These are phyloP conservation scores for Penicillium capsulatum DNA, from an alignment of 2,329 filamentous ascomycete genomes.

Conservation along the genomic window DNA sequence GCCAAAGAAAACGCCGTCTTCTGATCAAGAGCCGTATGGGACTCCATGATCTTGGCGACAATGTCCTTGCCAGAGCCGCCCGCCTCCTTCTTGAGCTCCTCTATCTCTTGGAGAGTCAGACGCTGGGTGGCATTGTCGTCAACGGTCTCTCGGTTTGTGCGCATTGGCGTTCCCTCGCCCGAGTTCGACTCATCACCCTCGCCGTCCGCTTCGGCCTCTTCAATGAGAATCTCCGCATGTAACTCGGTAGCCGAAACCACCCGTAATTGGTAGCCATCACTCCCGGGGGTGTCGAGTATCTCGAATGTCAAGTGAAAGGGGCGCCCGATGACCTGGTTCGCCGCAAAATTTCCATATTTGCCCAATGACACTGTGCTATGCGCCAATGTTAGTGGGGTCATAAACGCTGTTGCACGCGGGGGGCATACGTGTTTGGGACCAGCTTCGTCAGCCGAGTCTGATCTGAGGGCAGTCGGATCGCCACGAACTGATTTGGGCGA, in stretches of 20 bases:
- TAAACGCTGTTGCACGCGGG: conserved; percentile 1
- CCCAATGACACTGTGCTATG: conserved; percentile 76
- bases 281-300: conserved; percentile 65
- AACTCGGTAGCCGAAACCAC: conserved; percentile 77
- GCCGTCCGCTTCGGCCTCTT: conserved; percentile 40
- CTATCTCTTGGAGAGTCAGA: conserved; percentile 67
- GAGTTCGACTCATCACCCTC: conserved; percentile 35
- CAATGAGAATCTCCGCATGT: conserved; percentile 69
- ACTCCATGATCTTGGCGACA: conserved; percentile 86
- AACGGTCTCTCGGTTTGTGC: conserved; percentile 60
- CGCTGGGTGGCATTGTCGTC: conserved; percentile 68
- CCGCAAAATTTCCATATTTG: conserved; percentile 87
- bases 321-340: conserved; percentile 84
- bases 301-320: conserved; percentile 92
- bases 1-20: conserved; percentile 92
- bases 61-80: conserved; percentile 79
- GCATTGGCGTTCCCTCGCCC: conserved; percentile 47
- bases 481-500: conserved; percentile 36
- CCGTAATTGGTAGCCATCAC: conserved; percentile 63
- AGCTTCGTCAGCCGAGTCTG: conserved; percentile 56
- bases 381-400: conserved; percentile 8
- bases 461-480: conserved; percentile 50
- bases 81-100: conserved; percentile 66
- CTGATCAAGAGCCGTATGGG: conserved; percentile 83
- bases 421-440: conserved; percentile 61